These are phyloP conservation scores for Brassica carinata DNA, from an alignment of 345 rosid species.

Conservation along the genomic window DNA sequence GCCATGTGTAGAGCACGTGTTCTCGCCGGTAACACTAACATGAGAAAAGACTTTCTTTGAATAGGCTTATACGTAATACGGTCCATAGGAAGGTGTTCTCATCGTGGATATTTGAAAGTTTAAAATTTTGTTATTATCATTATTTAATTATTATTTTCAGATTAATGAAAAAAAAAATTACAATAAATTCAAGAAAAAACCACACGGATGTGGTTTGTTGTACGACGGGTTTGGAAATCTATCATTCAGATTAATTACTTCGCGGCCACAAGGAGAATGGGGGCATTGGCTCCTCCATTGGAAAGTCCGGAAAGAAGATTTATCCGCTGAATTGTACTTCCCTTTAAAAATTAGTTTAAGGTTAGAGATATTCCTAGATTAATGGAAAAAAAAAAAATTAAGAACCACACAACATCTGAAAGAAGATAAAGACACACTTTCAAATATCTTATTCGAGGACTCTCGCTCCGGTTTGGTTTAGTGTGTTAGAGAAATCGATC, in stretches of 20 bases:
- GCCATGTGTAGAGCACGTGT: constrained; percentile 46
- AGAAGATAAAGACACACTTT: neutral
- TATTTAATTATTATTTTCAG: neutral
- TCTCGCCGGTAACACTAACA: neutral
- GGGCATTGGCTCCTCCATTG: too few species aligned
- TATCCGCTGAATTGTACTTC: too few species aligned
- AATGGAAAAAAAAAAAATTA: neutral
- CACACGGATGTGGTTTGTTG: too few species aligned
- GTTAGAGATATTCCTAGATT: neutral
- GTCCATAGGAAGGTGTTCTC: constrained; percentile 23
- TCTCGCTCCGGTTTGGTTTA: constrained; percentile 67
- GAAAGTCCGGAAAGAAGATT: too few species aligned
- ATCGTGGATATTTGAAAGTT: constrained; percentile 3
- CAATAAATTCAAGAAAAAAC: constrained; percentile 17
- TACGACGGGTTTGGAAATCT: too few species aligned
- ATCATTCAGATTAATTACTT: too few species aligned
- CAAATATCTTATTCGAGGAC: constrained; percentile 25
- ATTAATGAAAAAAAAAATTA: neutral
- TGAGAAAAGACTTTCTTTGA: neutral
- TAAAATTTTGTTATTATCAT: constrained; percentile 3
- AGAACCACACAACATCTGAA: constrained; percentile 26
- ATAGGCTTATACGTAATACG: neutral
- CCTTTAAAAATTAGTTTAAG: too few species aligned
- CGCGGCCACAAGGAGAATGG: too few species aligned
- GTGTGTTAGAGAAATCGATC: neutral